Conservation (phyloP, 805 yeast species). For the Starmerella powellii region DNA sequence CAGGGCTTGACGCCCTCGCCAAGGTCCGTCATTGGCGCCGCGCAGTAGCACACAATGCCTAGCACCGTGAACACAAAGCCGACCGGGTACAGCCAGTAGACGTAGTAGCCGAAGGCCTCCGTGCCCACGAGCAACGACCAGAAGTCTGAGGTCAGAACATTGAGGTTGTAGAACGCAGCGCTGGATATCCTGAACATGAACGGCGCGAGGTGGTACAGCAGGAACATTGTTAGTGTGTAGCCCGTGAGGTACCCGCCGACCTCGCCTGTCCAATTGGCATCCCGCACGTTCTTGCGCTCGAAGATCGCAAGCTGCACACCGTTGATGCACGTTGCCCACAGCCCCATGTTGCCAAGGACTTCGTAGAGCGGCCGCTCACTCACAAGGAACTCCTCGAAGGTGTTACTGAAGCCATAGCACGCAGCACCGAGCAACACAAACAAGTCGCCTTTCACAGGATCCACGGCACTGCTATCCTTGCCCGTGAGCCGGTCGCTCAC, state of each 20-base stretch:
- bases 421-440: slow-evolving; percentile 36
- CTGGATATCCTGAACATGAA: slow-evolving; percentile 36
- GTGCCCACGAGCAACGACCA: slow-evolving; percentile 37
- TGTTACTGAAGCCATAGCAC: slow-evolving; percentile 36
- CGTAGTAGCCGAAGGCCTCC: slow-evolving; percentile 35
- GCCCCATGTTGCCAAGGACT: slow-evolving; percentile 35
- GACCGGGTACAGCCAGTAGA: slow-evolving; percentile 37
- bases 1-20: slow-evolving; percentile 37
- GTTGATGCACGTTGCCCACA: slow-evolving; percentile 34
- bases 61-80: slow-evolving; percentile 35
- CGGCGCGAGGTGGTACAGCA: slow-evolving; percentile 35
- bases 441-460: slow-evolving; percentile 35
- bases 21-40: slow-evolving; percentile 27
- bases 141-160: slow-evolving; percentile 35
- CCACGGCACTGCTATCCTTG: slow-evolving; percentile 32
- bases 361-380: slow-evolving; percentile 37
- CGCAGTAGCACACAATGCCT: slow-evolving; percentile 34
- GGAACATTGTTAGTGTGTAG: slow-evolving; percentile 32
- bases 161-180: slow-evolving; percentile 37
- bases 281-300: slow-evolving; percentile 30
- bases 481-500: slow-evolving; percentile 34
- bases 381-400: slow-evolving; percentile 35
- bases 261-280: slow-evolving; percentile 32
- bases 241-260: slow-evolving; percentile 38
- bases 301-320: slow-evolving; percentile 37